Conservation (phyloP, 2,329 filamentous ascomycete species). For the Fusarium armeniacum region DNA sequence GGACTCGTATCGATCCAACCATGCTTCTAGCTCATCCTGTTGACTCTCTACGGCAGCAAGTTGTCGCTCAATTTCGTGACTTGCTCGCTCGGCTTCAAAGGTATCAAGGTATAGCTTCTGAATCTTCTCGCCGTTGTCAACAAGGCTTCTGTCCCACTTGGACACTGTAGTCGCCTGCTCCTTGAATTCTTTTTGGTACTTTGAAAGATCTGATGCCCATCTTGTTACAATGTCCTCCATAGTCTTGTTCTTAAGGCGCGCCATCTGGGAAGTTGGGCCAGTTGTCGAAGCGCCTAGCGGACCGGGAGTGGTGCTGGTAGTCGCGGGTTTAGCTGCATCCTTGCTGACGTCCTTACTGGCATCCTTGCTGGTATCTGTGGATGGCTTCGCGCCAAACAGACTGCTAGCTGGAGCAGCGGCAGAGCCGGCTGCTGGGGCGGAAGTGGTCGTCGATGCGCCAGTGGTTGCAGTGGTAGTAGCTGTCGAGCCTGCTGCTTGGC, state of each 20-base stretch:
- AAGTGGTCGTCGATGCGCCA: constrained; percentile 40
- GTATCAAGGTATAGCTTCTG: constrained; percentile 92
- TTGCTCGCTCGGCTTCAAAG: constrained; percentile 93
- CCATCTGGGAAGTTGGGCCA: constrained; percentile 86
- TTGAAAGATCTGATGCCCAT: constrained; percentile 94
- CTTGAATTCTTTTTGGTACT: constrained; percentile 98
- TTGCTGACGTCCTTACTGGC: constrained; percentile 43
- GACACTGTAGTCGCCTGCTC: constrained; percentile 89
- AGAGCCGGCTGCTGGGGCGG: constrained; percentile 50
- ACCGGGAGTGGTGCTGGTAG: constrained; percentile 54
- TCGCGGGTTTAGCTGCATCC: constrained; percentile 51
- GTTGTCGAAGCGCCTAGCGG: constrained; percentile 79
- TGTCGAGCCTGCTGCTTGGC: constrained; percentile 41
- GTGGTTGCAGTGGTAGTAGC: constrained; percentile 49
- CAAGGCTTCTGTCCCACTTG: constrained; percentile 90
- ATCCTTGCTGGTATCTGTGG: constrained; percentile 51
- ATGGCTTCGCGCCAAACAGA: constrained; percentile 55
- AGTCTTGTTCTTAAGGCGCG: constrained; percentile 95
- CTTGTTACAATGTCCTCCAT: constrained; percentile 99
- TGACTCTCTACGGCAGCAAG: constrained; percentile 90
- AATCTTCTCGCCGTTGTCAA: constrained; percentile 95
- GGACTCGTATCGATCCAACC: constrained; percentile 90
- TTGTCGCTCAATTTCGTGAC: constrained; percentile 93
- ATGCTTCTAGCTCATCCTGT: constrained; percentile 89
- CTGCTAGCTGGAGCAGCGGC: constrained; percentile 52